Evolutionary conservation across 306 rosid genomes (phyloP), one percentile per base, ranked within the genome.

Genomic region (Vigna radiata): DNA sequence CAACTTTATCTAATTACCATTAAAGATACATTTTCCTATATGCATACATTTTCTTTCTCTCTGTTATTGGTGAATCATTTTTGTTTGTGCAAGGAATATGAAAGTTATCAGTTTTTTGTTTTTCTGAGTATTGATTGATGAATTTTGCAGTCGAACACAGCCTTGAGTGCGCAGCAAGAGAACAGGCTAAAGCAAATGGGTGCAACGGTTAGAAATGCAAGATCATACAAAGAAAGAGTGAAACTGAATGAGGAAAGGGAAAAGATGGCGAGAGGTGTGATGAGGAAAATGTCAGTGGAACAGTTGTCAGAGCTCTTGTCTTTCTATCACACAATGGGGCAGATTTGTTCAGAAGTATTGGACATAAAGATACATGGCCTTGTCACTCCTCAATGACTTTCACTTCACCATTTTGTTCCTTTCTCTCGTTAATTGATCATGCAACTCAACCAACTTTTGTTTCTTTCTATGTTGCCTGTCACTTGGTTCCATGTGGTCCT

Each of bases 111-210:
- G 0, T 7, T 19, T n/a, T 17, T 23, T 25, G 3, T 25, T 25
- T 0, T 36, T 9, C 0, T 77, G 2, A 39, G 37, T 27, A 27
- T 36, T 61, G 16, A 50, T 19, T 39, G 13, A 52, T 52, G 46
- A 2, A 43, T 43, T 29, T 63, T 84, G 87, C 89, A 94, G 98
- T 89, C 97, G 36, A 94, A 94, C 83, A 91, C 89, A 39, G 96
- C 91, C 3, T 71, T 94, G 86, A 94, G 91, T 59, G 79, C 81
- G 68, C 96, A 90, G n/a, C 97, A 94, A 83, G 93, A 92, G 76
- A 90, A 87, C 0, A 89, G 97, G 80, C 27, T 94, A 43, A 94
- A 92, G 90, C 96, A 91, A 81, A 90, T 94, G 96, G 98, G 98
- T 4, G 98, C 98, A 85, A 94, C 98, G 41, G 96, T 94, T 25